These are phyloP conservation scores for Symbiotaphrina buchneri DNA, from an alignment of 495 filamentous ascomycete species.

Conservation along the genomic window DNA sequence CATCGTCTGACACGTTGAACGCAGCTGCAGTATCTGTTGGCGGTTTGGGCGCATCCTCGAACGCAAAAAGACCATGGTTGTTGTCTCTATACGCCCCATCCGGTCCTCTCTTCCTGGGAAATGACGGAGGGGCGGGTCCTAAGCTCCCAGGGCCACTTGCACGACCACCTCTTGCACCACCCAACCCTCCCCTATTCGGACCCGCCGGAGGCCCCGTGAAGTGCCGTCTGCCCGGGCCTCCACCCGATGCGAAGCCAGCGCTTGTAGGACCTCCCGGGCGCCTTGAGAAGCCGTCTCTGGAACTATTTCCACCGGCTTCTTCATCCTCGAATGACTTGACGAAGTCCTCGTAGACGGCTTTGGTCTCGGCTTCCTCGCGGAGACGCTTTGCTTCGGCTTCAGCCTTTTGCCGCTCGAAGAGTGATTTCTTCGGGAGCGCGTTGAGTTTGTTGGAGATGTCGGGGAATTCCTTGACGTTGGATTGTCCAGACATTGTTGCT, in stretches of 20 bases:
- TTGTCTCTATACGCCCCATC: slow-evolving; percentile 21
- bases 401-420: slow-evolving; percentile 81
- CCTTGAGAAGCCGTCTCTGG: not conserved
- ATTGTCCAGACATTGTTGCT: slow-evolving; percentile 2
- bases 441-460: slow-evolving; percentile 65
- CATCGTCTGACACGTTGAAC: slow-evolving; percentile 26
- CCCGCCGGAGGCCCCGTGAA: slow-evolving; percentile 25
- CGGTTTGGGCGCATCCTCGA: slow-evolving; percentile 24
- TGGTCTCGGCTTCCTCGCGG: slow-evolving; percentile 73
- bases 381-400: slow-evolving; percentile 82
- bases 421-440: slow-evolving; percentile 65
- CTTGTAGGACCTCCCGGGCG: slow-evolving; percentile 14
- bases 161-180: slow-evolving; percentile 16
- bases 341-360: slow-evolving; percentile 77
- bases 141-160: slow-evolving; percentile 64
- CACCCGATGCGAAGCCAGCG: slow-evolving; percentile 8
- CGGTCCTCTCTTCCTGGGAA: slow-evolving; percentile 25
- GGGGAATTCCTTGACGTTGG: slow-evolving; percentile 39
- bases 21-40: slow-evolving; percentile 18
- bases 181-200: slow-evolving; percentile 10
- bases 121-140: slow-evolving; percentile 29
- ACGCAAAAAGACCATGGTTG: slow-evolving; percentile 25
- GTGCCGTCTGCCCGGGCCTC: slow-evolving; percentile 23
- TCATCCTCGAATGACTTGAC: slow-evolving; percentile 77
- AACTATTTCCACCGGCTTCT: slow-evolving; percentile 13